Base-by-base conservation (phyloP, 345 rosid species). In the Psidium guajava region DNA sequence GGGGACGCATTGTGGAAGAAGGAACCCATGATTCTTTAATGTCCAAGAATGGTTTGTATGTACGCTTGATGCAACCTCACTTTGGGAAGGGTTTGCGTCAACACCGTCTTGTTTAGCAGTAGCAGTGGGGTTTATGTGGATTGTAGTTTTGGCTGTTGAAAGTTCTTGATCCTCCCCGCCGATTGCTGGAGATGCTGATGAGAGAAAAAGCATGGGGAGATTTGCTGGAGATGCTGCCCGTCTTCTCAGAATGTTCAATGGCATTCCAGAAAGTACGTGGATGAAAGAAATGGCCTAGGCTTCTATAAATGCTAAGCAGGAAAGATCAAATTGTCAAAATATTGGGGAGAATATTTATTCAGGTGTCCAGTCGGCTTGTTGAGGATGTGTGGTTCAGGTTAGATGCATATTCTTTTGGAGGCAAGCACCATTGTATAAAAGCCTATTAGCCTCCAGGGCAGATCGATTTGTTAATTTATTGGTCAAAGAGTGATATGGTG, bases 11-110 rank as follows among this genome's bases (percentile, higher is more conserved):
- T 36, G 98, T 96, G 16, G 99, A 96, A 89, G 99, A 96, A 92
- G 99, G 99, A 82, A 88, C 93, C 54, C 99, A 98, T 83, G 98
- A 96, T 93, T 82, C 93, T 61, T 90, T 96, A 93, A 90, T 95
- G 87, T 90, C 95, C 20, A 95, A 92, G 91, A 97, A 95, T 51
- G 99, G 99, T 28, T 92, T 98, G 91, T 98, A 98, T 84, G 98
- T 93, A 83, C 93, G 98, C 85, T 91, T 98, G 88, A 96, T 96
- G 98, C 99, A 96, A 87, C 98, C 99, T 83, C 99, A 95, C 91
- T 96, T 94, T 40, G 98, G 96, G 75, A 98, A 95, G 89, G 99
- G 99, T 85, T 85, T 98, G 90, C 95, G 99, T 24, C 99, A 93
- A 82, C 98, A 95, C 90, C 94, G 99, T 51, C 90, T 93, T 44